Evolutionary conservation across 441 rosid genomes (phyloP), one percentile per base, ranked within the genome.

Genomic region (Syzygium syzygioides): DNA sequence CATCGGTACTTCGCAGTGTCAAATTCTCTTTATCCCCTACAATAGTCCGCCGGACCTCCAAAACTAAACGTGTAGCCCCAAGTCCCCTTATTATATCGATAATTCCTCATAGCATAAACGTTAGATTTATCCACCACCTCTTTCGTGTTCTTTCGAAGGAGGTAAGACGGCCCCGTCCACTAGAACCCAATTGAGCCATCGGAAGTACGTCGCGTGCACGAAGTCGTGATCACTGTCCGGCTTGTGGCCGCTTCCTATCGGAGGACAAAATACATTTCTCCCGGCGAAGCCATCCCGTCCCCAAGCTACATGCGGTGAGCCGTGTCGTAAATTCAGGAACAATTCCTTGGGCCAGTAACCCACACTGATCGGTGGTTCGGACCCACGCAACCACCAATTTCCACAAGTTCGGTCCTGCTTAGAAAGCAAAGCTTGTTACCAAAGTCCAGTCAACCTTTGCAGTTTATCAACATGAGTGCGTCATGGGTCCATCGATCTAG

Each of bases 261-360:
- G 87, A 55, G 62, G 89, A 37, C n/a, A 62, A 54, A 56, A 14
- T 20, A 76, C 53, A 41, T 64, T 79, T 4, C 25, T 30, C 34
- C 52, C 79, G 15, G 50, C 30, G 14, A 5, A 7, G 8, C 68
- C 28, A 13, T 23, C 26, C 48, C 56, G 87, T 59, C 85, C 90
- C 90, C 87, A 89, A 4, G 86, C 86, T 9, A 86, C 55, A 23
- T 11, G 66, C 8, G 1, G 6, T 0, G 64, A 52, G 34, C 86
- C 86, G 50, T 59, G 37, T 52, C 19, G 41, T 14, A 87, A 13
- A 50, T 56, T 9, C 45, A 45, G 71, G 6, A 87, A 14, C 37
- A 87, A 7, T 30, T 85, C 64, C 25, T 64, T 68, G 50, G 86
- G 89, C 59, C 85, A 68, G 60, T 56, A 89, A 6, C 89, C 89